Evolutionary conservation across 2,329 filamentous ascomycete species (phyloP), one percentile per base, ranked within the genome.

Genomic region (Talaromyces sp.): DNA sequence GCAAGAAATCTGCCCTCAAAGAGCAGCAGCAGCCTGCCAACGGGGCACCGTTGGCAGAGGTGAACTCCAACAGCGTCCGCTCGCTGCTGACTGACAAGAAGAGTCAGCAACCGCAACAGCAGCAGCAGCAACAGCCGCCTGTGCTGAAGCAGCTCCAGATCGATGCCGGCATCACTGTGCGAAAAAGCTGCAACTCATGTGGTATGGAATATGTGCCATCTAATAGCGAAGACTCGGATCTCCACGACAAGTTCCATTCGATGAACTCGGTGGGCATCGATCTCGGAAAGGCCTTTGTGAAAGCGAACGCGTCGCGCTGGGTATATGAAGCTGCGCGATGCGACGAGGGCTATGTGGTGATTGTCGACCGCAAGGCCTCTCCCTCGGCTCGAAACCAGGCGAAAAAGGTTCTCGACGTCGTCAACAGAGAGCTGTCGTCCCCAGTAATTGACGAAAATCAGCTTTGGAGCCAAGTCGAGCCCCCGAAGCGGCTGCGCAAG

Each of bases 171-270:
- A 76, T 79, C 44, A 80, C 83, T 50, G 75, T 82, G 44, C 80
- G 83, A 54, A 83, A 83, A 66, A 84, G 81, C 10, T 89, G 87
- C 73, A 76, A 78, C 42, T 78, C 76, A 2, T 89, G 87, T 67
- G 84, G 85, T 0, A 89, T 89, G 87, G 84, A 87, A 59, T 89
- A 89, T 66, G 81, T 86, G 36, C 83, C 85, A 4, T 87, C 86
- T 0, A 83, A 83, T 56, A 73, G 78, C 6, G 85, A 88, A 67
- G 87, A 89, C 67, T 77, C 79, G n/a, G 81, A 81, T 6, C 69
- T 89, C 59, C 87, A 89, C 69, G 83, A 83, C 65, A 86, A 85
- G 65, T 89, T 85, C 66, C 87, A 89, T 70, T 82, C 83, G 40
- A 83, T 85, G 75, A 84, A 86, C 66, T 76, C 81, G 2, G 82